These are phyloP conservation scores for Rhododendron simsii DNA, from an alignment of 148 eudicot species.

Conservation along the genomic window DNA sequence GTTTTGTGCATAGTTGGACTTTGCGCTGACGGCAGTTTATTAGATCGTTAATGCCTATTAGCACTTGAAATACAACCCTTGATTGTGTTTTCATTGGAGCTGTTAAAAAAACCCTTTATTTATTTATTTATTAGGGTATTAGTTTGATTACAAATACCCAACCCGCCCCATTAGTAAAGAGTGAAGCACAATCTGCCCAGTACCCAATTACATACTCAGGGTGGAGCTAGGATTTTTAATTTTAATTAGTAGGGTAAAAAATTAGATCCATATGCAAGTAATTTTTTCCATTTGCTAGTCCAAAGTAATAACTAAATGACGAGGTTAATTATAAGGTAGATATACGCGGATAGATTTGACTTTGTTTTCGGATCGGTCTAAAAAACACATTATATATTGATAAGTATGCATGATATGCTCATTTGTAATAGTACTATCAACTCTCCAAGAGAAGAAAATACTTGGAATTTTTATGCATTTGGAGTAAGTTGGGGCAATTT, in stretches of 20 bases:
- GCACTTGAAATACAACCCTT: not conserved
- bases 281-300: not conserved
- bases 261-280: not conserved
- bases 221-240: not conserved
- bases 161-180: not conserved
- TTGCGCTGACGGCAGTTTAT: not conserved
- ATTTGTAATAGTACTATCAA: not conserved
- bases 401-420: not conserved
- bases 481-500: not conserved
- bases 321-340: not conserved
- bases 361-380: not conserved
- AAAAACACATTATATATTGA: not conserved
- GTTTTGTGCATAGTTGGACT: not conserved
- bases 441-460: not conserved
- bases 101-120: not conserved
- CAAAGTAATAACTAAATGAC: too few relatives aligned
- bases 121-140: not conserved
- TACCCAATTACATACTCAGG: not conserved
- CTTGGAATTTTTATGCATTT: not conserved
- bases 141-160: not conserved
- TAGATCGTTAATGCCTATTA: not conserved
- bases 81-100: not conserved
- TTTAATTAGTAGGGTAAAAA: not conserved
- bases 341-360: not conserved
- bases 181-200: not conserved